A percentile compares a stretch with the other conserved stretches of the same genome.
Evolutionary conservation across 768 basidiomycete genomes (phyloP).

Genomic region (Rhodotorula sphaerocarpa): DNA sequence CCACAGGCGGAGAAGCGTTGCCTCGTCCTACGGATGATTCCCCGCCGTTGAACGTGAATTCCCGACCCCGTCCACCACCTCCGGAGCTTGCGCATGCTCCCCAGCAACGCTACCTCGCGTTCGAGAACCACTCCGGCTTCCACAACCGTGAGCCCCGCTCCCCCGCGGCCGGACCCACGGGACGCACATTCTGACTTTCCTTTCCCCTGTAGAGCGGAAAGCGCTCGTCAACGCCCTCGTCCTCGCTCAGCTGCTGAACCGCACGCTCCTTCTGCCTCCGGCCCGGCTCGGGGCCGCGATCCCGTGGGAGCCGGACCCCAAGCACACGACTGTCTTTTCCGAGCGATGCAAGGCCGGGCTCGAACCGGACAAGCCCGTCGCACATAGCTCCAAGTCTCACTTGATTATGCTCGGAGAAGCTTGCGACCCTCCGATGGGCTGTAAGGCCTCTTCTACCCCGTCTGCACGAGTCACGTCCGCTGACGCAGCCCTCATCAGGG

Average conservation of each 20-base stretch:
- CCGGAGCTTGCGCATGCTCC: background rate
- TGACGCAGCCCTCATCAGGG: background rate
- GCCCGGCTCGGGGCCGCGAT: slow-evolving; percentile 22
- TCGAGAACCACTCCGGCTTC: slow-evolving; percentile 31
- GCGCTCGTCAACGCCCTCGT: slow-evolving; percentile 31
- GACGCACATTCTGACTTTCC: background rate
- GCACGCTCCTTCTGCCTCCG: slow-evolving; percentile 30
- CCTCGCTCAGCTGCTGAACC: slow-evolving; percentile 23
- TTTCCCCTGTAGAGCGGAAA: slow-evolving; percentile 13
- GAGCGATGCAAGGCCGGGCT: slow-evolving; percentile 24
- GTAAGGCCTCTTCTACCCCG: background rate
- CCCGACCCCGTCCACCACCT: background rate
- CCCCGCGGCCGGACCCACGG: background rate
- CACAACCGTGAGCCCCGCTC: slow-evolving; percentile 20
- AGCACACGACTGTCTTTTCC: background rate
- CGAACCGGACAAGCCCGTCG: slow-evolving; percentile 4
- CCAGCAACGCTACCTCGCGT: slow-evolving; percentile 13
- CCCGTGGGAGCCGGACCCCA: slow-evolving; percentile 14
- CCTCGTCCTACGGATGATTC: too few species aligned
- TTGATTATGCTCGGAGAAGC: background rate
- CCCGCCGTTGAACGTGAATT: slow-evolving; percentile 10
- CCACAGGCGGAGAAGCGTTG: too few species aligned
- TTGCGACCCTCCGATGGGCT: slow-evolving; percentile 7
- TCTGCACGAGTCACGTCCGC: background rate
- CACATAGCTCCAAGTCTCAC: background rate